Evolutionary conservation across 495 filamentous ascomycete species (phyloP).

Genomic region (Aspergillus baeticus): DNA sequence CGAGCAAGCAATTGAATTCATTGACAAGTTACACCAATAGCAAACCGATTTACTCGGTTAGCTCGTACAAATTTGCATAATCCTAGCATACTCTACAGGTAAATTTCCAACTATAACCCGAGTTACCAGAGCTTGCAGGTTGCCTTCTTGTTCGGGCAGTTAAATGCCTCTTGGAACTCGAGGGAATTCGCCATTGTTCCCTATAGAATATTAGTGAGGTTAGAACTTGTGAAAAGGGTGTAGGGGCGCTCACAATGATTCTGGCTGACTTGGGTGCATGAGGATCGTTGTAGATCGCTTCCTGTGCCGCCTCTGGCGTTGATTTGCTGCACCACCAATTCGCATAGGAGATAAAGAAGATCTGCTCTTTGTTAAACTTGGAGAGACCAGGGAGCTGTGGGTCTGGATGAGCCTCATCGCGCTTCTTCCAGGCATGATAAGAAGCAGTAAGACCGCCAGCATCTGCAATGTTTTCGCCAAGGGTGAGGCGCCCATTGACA

Average conservation of each 20-base stretch:
- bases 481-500: conserved; percentile 65
- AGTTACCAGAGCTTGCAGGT: conserved; percentile 68
- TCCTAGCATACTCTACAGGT: neutral
- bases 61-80: too few species aligned
- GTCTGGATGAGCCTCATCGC: conserved; percentile 51
- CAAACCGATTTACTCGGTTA: too few species aligned
- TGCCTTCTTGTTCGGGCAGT: conserved; percentile 62
- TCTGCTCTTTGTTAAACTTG: conserved; percentile 65
- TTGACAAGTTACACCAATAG: too few species aligned
- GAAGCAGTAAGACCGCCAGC: conserved; percentile 67
- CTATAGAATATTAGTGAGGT: conserved; percentile 25
- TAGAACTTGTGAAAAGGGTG: too few species aligned
- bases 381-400: conserved; percentile 62
- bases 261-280: conserved; percentile 63
- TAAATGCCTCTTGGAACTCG: conserved; percentile 66
- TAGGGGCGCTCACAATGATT: conserved; percentile 50
- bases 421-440: conserved; percentile 66
- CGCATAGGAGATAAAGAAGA: conserved; percentile 68
- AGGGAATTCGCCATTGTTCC: conserved; percentile 66
- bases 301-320: conserved; percentile 54
- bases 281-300: conserved; percentile 59
- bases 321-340: conserved; percentile 70
- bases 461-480: conserved; percentile 77
- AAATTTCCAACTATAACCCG: neutral
- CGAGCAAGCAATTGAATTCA: too few species aligned